phyloP scores from a whole-genome alignment of 352 stramenopile species.

The Globisporangium ultimum region DNA sequence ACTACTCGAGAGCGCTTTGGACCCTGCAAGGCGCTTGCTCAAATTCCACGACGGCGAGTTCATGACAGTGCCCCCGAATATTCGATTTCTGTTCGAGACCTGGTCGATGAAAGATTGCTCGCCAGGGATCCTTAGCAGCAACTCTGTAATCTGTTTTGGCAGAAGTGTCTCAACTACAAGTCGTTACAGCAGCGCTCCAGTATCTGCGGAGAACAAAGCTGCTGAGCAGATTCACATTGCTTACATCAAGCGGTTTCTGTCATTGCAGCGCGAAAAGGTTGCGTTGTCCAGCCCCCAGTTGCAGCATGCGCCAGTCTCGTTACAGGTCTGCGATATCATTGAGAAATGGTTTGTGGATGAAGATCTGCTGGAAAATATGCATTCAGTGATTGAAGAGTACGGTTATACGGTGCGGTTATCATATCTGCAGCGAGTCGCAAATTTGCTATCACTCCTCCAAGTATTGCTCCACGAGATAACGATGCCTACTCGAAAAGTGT shows the following conservation, averaged over 20 bases:
- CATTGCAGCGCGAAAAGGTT: slow-evolving; percentile 14
- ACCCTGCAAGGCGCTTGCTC: slow-evolving; percentile 7
- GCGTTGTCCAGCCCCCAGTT: not conserved
- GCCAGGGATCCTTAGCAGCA: slow-evolving; percentile 26
- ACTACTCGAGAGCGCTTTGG: not conserved
- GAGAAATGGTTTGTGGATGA: slow-evolving; percentile 19
- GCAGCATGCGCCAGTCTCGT: no score
- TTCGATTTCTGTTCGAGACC: slow-evolving; percentile 64
- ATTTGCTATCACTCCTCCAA: slow-evolving; percentile 43
- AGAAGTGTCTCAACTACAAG: not conserved
- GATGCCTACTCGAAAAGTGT: not conserved
- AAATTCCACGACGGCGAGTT: slow-evolving; percentile 42
- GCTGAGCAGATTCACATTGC: slow-evolving; percentile 21
- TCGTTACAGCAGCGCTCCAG: no score
- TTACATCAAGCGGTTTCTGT: slow-evolving; percentile 26
- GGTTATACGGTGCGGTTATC: slow-evolving; percentile 19
- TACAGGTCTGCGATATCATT: slow-evolving; percentile 19
- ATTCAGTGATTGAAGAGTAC: slow-evolving; percentile 26
- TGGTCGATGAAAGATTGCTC: slow-evolving; percentile 31
- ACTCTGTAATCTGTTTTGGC: slow-evolving; percentile 23
- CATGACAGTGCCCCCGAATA: slow-evolving; percentile 58
- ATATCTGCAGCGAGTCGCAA: slow-evolving; percentile 37
- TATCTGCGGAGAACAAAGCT: not conserved
- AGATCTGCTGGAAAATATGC: slow-evolving; percentile 23
- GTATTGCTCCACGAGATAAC: slow-evolving; percentile 21